A percentile compares a stretch with the other conserved stretches of the same genome.
These are phyloP conservation scores for Pyrrhoderma lamaoense DNA, from an alignment of 1,284 basidiomycete species.

Conservation along the genomic window DNA sequence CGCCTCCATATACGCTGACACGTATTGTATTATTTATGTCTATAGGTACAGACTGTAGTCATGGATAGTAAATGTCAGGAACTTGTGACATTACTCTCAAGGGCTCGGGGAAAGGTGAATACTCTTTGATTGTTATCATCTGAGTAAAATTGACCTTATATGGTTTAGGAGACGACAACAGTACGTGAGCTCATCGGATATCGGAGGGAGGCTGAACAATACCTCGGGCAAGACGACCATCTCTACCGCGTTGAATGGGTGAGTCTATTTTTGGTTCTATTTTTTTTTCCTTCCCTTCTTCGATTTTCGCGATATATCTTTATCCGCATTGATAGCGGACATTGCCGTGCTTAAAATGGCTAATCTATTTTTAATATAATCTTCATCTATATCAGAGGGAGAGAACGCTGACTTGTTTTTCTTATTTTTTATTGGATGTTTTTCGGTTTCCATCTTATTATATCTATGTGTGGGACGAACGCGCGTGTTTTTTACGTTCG, in stretches of 20 bases:
- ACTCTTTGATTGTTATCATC: not conserved
- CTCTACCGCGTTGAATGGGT: slow-evolving; percentile 93
- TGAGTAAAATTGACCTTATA: slow-evolving; percentile 27
- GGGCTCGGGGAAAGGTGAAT: slow-evolving; percentile 31
- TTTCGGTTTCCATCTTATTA: no score
- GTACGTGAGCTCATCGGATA: slow-evolving; percentile 84
- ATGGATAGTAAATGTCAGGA: slow-evolving; percentile 69
- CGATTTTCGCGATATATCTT: no score
- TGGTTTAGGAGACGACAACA: slow-evolving; percentile 32
- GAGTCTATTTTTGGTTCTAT: slow-evolving; percentile 26
- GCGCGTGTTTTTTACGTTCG: no score
- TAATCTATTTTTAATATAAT: no score
- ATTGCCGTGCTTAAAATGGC: no score
- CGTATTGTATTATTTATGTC: not conserved
- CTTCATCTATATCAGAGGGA: no score
- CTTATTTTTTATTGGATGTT: no score
- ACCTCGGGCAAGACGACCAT: slow-evolving; percentile 84
- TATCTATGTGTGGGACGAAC: no score
- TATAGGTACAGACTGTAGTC: slow-evolving; percentile 78
- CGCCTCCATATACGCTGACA: not conserved
- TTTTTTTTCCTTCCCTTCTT: not conserved
- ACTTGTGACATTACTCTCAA: slow-evolving; percentile 57
- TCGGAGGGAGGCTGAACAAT: slow-evolving; percentile 82
- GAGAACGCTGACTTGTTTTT: no score
- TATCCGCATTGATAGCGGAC: no score